Evolutionary conservation across 2,329 filamentous ascomycete genomes (phyloP), one percentile per base, ranked within the genome.

Genomic region (Colletotrichum coccodes): DNA sequence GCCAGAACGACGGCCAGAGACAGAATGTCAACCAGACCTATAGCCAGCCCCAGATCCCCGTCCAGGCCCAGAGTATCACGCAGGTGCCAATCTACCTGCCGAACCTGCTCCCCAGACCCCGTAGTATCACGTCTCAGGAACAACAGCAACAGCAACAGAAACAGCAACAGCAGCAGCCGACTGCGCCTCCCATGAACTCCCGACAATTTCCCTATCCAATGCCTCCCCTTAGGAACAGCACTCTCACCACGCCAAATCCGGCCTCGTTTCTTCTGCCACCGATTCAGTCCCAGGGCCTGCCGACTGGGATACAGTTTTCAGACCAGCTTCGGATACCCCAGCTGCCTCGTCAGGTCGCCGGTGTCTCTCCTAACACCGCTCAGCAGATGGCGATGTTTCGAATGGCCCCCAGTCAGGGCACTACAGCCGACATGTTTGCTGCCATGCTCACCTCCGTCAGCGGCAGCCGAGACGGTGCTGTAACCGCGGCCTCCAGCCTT

Each of bases 401-500:
- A 79, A 86, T 92, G 12, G 85, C 96, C 62, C 87, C 91, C 67
- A 90, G 92, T 40, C 91, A 94, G 78, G 93, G 93, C 54, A 85
- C 96, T 32, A 88, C 92, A 3, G 86, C 92, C 79, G 94, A 96
- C 70, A 92, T 95, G 79, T 94, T 94, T 81, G 90, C 86, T 9
- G 80, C 81, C 59, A 79, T 88, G 67, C 84, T 91, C 74, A 84
- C 88, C 70, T 83, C 83, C 73, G 82, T 90, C 76, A 83, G 73
- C 9, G 78, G 77, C 67, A 73, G 70, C 64, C 77, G 76, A 72
- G 78, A 76, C 63, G 78, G 75, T 68, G 74, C 75, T 46, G 71
- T 76, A 32, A 72, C 77, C 44, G 72, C 30, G 32, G 79, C 79
- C 82, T 38, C 36, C 36, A 38, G 36, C 36, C 36, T 38, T 38